phyloP scores from a whole-genome alignment of 257 asterid genomes.

The Plantago major region DNA sequence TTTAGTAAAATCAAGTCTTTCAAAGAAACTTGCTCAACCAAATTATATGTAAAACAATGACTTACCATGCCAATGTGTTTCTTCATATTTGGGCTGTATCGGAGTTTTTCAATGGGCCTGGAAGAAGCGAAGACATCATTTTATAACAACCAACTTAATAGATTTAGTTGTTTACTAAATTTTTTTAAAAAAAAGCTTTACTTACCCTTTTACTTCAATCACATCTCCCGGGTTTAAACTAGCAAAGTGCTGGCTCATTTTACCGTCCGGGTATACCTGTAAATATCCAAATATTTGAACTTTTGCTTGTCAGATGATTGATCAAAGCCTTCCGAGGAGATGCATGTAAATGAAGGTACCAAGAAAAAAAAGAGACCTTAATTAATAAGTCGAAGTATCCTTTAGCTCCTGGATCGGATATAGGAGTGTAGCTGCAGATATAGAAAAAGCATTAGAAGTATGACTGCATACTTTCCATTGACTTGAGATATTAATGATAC shows the following conservation, averaged over 20 bases:
- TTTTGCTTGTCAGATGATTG: constrained; percentile 3
- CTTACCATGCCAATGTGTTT: constrained; percentile 98
- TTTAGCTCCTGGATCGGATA: constrained; percentile 81
- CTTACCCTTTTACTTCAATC: constrained; percentile 92
- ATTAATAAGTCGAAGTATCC: constrained; percentile 90
- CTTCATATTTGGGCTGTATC: constrained; percentile 91
- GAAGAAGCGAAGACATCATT: constrained; percentile 23
- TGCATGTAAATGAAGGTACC: constrained; percentile 4
- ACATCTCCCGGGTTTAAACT: constrained; percentile 91
- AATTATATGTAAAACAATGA: constrained; percentile 13
- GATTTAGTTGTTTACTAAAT: constrained; percentile 1
- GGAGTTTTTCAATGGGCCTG: constrained; percentile 92
- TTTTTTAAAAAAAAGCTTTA: constrained; percentile 17
- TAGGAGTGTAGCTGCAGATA: constrained; percentile 87
- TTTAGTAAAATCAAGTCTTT: too few relatives aligned
- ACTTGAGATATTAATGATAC: constrained; percentile 18
- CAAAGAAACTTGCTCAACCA: neutral
- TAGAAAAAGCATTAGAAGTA: constrained; percentile 24
- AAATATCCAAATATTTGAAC: constrained; percentile 20
- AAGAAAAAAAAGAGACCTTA: constrained; percentile 49
- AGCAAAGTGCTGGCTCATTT: constrained; percentile 98
- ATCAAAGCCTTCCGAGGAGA: constrained; percentile 7
- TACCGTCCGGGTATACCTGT: constrained; percentile 96
- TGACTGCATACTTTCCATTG: constrained; percentile 18
- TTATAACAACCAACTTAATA: constrained; percentile 1